Conservation (phyloP, 768 basidiomycete genomes). For the Podaxis mareebaensis region DNA sequence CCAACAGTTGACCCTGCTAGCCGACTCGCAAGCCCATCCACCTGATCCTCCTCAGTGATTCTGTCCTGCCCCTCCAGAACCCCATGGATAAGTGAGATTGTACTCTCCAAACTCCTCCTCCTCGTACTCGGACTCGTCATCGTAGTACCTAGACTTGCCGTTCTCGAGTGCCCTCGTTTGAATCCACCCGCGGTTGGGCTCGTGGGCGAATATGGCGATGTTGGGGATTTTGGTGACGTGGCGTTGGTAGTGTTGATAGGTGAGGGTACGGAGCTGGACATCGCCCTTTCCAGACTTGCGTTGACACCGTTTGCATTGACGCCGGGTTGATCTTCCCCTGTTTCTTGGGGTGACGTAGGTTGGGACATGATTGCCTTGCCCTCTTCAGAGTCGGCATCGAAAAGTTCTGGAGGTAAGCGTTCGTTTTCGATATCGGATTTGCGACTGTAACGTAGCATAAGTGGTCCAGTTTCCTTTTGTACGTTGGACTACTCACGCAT, state of each 20-base stretch:
- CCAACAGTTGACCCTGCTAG: conserved; percentile 36
- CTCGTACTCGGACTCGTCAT: conserved; percentile 94
- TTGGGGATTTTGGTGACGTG: conserved; percentile 27
- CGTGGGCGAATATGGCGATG: conserved; percentile 34
- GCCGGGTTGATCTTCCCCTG: conserved; percentile 39
- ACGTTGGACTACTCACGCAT: conserved; percentile 69
- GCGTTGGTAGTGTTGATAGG: conserved; percentile 20
- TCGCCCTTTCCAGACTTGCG: conserved; percentile 42
- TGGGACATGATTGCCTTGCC: conserved; percentile 62
- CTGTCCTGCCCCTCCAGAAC: conserved; percentile 75
- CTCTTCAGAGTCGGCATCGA: conserved; percentile 76
- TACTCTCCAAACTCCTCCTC: conserved; percentile 90
- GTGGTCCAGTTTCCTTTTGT: not conserved
- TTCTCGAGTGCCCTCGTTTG: conserved; percentile 72
- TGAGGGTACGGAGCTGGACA: conserved; percentile 23
- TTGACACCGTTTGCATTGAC: conserved; percentile 47
- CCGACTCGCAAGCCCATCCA: conserved; percentile 33
- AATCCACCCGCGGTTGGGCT: conserved; percentile 49
- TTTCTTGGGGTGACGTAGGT: conserved; percentile 60
- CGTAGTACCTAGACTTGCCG: conserved; percentile 90
- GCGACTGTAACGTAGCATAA: conserved; percentile 51
- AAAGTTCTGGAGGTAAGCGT: conserved; percentile 92
- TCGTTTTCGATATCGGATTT: conserved; percentile 99
- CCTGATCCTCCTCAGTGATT: conserved; percentile 40
- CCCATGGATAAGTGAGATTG: conserved; percentile 92